phyloP scores from a whole-genome alignment of 257 asterid species.

The Solanum etuberosum region DNA sequence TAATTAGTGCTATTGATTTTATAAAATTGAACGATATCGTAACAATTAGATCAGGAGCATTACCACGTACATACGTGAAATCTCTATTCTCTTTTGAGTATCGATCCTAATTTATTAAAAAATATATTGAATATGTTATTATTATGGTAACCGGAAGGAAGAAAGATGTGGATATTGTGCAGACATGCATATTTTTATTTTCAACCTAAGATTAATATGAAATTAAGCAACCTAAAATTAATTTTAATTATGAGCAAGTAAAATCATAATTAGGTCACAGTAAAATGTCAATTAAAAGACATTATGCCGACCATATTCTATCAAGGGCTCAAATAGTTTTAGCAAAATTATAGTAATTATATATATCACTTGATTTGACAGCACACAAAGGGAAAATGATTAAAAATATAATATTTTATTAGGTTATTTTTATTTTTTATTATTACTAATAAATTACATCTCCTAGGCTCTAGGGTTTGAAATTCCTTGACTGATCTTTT shows the following conservation, averaged over 20 bases:
- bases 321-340: not conserved
- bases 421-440: not conserved
- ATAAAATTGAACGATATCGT: not conserved
- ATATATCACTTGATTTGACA: constrained; percentile 36
- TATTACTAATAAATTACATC: not conserved
- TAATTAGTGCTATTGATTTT: not conserved
- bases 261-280: not conserved
- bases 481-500: constrained; percentile 34
- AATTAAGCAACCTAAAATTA: not conserved
- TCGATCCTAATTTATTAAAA: too few species aligned
- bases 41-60: not conserved
- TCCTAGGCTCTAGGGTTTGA: constrained; percentile 39
- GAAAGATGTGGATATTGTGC: not conserved
- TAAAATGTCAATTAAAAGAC: not conserved
- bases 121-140: too few species aligned
- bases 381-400: constrained; percentile 18
- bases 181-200: not conserved
- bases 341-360: constrained; percentile 3
- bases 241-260: not conserved
- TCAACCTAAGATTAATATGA: not conserved
- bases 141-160: too few species aligned
- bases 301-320: constrained; percentile 5
- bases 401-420: not conserved
- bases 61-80: not conserved
- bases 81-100: too few species aligned